Conservation (phyloP, 1,139 yeast genomes). For the Saccharomyces hybrid region DNA sequence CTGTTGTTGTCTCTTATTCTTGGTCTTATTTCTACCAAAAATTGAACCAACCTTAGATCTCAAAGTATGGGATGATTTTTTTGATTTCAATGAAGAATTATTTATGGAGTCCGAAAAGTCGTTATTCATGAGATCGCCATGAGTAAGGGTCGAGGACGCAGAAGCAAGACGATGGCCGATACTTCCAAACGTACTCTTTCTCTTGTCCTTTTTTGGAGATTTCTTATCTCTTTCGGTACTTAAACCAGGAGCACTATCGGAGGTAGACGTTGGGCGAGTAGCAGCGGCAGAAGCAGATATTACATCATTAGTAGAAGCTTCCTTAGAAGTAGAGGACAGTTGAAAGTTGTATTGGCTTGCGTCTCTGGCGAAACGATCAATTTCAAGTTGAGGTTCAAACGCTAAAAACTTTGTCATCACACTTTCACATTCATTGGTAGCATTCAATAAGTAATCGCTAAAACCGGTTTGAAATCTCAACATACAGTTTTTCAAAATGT, state of each 20-base stretch:
- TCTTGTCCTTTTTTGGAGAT: slow-evolving; percentile 10
- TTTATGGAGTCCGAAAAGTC: slow-evolving; percentile 26
- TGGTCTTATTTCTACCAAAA: slow-evolving; percentile 55
- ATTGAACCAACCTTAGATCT: slow-evolving; percentile 81
- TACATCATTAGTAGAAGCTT: neutral
- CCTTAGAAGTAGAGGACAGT: neutral
- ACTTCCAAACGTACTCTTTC: slow-evolving; percentile 16
- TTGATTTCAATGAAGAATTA: slow-evolving; percentile 18
- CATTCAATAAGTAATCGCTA: slow-evolving; percentile 41
- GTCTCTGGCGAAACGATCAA: slow-evolving; percentile 48
- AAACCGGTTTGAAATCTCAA: slow-evolving; percentile 61
- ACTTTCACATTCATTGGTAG: slow-evolving; percentile 51
- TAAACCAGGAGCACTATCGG: too few relatives aligned
- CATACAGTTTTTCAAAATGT: slow-evolving; percentile 59
- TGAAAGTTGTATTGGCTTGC: slow-evolving; percentile 25
- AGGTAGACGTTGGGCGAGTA: too few relatives aligned
- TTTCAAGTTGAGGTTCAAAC: slow-evolving; percentile 53
- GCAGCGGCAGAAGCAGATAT: too few relatives aligned
- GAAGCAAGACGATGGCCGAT: slow-evolving; percentile 20
- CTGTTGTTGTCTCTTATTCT: slow-evolving; percentile 14
- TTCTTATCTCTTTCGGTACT: neutral
- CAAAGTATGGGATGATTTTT: slow-evolving; percentile 37
- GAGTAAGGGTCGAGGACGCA: slow-evolving; percentile 16
- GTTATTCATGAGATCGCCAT: slow-evolving; percentile 27
- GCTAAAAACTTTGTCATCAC: slow-evolving; percentile 59